A percentile compares a stretch with the other conserved stretches of the same genome.
phyloP scores from a whole-genome alignment of 352 stramenopile species.

The Pythium scleroteichum region DNA sequence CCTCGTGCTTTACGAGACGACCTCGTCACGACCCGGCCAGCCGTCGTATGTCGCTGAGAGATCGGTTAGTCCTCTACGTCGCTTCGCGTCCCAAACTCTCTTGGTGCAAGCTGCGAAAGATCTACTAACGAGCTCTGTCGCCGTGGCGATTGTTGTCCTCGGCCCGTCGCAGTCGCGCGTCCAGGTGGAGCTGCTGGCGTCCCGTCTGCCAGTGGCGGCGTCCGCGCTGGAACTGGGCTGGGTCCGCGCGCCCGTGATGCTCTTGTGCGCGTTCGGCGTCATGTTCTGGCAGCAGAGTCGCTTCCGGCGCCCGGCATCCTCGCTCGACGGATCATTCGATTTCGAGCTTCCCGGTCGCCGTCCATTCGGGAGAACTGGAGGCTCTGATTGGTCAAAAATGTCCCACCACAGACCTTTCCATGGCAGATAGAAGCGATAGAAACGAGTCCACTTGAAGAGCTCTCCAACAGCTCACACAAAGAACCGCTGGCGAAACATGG shows the following conservation, averaged over 20 bases:
- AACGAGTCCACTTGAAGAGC: conserved; percentile 6
- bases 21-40: background rate
- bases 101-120: conserved; percentile 20
- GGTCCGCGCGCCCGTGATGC: conserved; percentile 41
- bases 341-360: conserved; percentile 1
- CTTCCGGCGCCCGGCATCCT: conserved; percentile 11
- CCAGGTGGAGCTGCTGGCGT: conserved; percentile 30
- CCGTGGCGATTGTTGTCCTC: conserved; percentile 2
- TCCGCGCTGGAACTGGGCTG: conserved; percentile 37
- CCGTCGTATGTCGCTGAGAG: conserved; percentile 32
- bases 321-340: conserved; percentile 8
- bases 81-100: background rate
- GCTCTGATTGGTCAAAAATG: conserved; percentile 24
- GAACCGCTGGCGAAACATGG: conserved; percentile 15
- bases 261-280: conserved; percentile 39
- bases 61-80: background rate
- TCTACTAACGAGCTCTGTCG: conserved; percentile 6
- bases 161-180: background rate
- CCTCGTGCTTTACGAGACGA: conserved; percentile 34
- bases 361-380: conserved; percentile 2
- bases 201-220: conserved; percentile 23
- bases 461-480: conserved; percentile 6
- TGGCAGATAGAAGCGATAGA: conserved; percentile 21
- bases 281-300: conserved; percentile 46
- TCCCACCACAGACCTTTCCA: conserved; percentile 20